A percentile compares a stretch with the other conserved stretches of the same genome.
These are phyloP conservation scores for Silene noctiflora DNA, from an alignment of 179 eudicot species.

Conservation along the genomic window DNA sequence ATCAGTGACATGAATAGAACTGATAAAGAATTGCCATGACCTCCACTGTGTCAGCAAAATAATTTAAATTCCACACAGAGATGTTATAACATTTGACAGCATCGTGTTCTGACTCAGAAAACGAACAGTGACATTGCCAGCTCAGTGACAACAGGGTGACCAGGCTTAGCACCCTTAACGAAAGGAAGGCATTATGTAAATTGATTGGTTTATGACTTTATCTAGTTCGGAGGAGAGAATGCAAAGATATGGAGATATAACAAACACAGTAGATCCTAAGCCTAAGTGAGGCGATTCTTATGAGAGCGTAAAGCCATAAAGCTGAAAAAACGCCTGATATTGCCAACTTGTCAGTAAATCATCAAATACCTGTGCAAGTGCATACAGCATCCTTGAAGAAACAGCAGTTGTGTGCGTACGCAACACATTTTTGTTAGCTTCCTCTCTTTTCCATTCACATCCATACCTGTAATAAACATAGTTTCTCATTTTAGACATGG, in stretches of 20 bases:
- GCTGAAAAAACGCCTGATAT: neutral
- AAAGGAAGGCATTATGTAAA: too few relatives aligned
- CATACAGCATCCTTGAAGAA: slow-evolving; percentile 88
- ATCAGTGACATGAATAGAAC: too few relatives aligned
- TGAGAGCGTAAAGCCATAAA: neutral
- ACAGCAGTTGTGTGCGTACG: slow-evolving; percentile 98
- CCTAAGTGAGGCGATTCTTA: neutral
- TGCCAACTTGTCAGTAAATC: neutral
- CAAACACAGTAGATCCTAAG: neutral
- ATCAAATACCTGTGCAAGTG: slow-evolving; percentile 60
- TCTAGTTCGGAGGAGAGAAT: neutral
- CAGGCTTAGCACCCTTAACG: neutral
- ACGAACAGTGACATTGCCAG: too few relatives aligned
- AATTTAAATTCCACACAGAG: too few relatives aligned
- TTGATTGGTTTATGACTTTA: too few relatives aligned
- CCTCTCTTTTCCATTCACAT: slow-evolving; percentile 93
- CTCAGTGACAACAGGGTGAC: neutral
- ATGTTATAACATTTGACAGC: too few relatives aligned
- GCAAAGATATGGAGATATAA: neutral
- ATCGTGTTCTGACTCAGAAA: too few relatives aligned
- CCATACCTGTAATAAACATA: slow-evolving; percentile 52
- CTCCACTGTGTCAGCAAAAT: too few relatives aligned
- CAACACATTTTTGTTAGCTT: slow-evolving; percentile 78
- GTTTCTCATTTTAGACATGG: neutral
- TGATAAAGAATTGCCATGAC: too few relatives aligned